These are phyloP conservation scores for Rubia tinctorum DNA, from an alignment of 305 asterid species.

Conservation along the genomic window DNA sequence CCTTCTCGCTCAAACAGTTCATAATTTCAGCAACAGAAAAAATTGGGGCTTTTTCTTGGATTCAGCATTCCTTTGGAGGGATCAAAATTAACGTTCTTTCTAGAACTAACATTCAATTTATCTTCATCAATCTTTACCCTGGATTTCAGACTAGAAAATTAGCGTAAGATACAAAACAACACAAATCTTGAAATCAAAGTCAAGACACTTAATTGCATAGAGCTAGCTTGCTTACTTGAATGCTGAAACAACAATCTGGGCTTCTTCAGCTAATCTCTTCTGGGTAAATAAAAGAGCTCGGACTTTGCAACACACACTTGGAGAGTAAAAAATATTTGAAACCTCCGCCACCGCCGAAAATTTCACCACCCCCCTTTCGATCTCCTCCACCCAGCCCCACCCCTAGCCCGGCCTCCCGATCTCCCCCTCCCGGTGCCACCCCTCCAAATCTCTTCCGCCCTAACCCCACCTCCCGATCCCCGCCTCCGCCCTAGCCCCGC, in stretches of 20 bases:
- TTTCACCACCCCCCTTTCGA: no score
- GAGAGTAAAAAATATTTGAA: no score
- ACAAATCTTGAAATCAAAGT: neutral
- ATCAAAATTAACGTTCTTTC: constrained; percentile 23
- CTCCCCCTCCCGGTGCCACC: no score
- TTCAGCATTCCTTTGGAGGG: constrained; percentile 7
- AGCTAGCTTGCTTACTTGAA: constrained; percentile 34
- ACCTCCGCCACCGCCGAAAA: no score
- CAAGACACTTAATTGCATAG: neutral
- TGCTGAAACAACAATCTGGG: constrained; percentile 23
- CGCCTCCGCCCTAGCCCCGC: no score
- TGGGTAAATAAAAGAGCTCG: constrained; percentile 18
- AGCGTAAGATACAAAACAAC: constrained; percentile 3
- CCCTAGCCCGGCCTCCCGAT: no score
- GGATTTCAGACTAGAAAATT: constrained; percentile 8
- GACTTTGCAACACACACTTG: constrained; percentile 18
- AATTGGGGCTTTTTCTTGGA: constrained; percentile 11
- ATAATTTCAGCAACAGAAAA: constrained; percentile 5
- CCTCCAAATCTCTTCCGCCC: no score
- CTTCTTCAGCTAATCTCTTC: constrained; percentile 20
- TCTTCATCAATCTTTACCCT: constrained; percentile 31
- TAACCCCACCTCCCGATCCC: no score
- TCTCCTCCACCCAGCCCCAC: no score
- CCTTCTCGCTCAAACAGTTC: constrained; percentile 15
- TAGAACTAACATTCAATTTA: constrained; percentile 20